A percentile compares a stretch with the other conserved stretches of the same genome.
phyloP scores from a whole-genome alignment of 2,329 filamentous ascomycete genomes.

The Ampelomyces quisqualis region DNA sequence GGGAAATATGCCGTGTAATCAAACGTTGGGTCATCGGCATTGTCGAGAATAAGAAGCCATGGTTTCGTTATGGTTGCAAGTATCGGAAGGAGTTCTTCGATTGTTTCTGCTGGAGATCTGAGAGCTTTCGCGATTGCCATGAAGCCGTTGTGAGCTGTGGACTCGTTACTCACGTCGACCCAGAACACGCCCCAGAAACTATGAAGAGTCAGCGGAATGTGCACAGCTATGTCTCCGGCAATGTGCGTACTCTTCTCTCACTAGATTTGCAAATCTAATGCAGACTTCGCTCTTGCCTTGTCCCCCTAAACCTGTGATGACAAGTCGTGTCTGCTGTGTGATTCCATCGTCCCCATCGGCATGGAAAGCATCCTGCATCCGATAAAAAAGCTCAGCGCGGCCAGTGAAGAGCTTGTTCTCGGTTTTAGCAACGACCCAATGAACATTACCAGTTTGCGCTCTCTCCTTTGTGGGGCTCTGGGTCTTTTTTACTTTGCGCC shows the following conservation, averaged over 20 bases:
- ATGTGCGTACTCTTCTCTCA: constrained; percentile 20
- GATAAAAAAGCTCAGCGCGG: background rate
- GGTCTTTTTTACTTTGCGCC: background rate
- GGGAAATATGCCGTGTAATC: constrained; percentile 21
- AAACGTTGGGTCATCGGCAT: constrained; percentile 23
- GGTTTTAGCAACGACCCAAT: background rate
- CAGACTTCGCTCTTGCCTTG: constrained; percentile 40
- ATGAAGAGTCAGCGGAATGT: constrained; percentile 12
- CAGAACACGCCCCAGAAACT: constrained; percentile 40
- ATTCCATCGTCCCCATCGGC: background rate
- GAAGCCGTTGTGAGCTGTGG: constrained; percentile 26
- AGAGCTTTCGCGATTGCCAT: constrained; percentile 22
- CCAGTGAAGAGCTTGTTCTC: background rate
- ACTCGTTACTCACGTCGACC: constrained; percentile 28
- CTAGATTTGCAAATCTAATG: constrained; percentile 24
- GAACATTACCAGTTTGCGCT: background rate
- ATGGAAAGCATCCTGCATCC: background rate
- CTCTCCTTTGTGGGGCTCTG: background rate
- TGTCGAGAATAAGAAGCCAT: constrained; percentile 28
- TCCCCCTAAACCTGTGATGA: constrained; percentile 34
- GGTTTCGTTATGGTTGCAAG: constrained; percentile 13
- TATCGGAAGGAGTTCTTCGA: constrained; percentile 14
- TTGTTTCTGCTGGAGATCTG: constrained; percentile 9
- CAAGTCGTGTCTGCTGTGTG: constrained; percentile 10
- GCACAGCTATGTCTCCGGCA: background rate